These are phyloP conservation scores for Hypholoma fasciculare DNA, from an alignment of 768 basidiomycete genomes.

Conservation along the genomic window DNA sequence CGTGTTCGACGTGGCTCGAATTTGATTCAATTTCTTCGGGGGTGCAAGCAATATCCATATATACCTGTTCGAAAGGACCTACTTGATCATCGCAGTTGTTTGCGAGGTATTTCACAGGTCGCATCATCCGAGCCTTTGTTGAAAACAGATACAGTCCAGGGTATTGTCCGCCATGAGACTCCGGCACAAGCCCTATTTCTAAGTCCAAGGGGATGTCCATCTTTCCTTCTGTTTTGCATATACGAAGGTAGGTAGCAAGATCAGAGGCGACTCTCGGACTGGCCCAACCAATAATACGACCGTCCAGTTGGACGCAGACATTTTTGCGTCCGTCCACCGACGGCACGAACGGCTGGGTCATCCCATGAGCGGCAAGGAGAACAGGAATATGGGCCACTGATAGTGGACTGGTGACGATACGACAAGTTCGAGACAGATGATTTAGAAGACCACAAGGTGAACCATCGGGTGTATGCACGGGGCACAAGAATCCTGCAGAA, in stretches of 20 bases:
- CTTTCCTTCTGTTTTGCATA: slow-evolving; percentile 92
- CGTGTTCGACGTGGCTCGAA: slow-evolving; percentile 91
- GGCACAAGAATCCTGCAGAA: slow-evolving; percentile 85
- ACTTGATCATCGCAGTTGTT: slow-evolving; percentile 89
- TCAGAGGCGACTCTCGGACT: slow-evolving; percentile 68
- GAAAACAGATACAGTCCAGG: slow-evolving; percentile 95
- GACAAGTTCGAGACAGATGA: slow-evolving; percentile 92
- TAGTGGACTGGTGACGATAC: slow-evolving; percentile 80
- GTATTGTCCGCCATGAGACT: slow-evolving; percentile 92
- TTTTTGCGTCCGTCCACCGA: slow-evolving; percentile 81
- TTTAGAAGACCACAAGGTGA: slow-evolving; percentile 97
- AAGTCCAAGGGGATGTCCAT: slow-evolving; percentile 87
- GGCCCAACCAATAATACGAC: slow-evolving; percentile 93
- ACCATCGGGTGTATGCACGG: slow-evolving; percentile 98
- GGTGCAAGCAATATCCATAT: slow-evolving; percentile 96
- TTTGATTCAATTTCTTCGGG: slow-evolving; percentile 79
- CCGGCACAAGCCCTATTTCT: slow-evolving; percentile 90
- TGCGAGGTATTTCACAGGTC: slow-evolving; percentile 88
- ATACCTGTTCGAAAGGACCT: slow-evolving; percentile 98
- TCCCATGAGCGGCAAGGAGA: slow-evolving; percentile 84
- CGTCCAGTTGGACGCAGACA: slow-evolving; percentile 93
- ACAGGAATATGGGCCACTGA: slow-evolving; percentile 76
- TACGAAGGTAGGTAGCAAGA: slow-evolving; percentile 82
- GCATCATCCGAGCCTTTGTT: slow-evolving; percentile 91
- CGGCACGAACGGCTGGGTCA: slow-evolving; percentile 87